Base-by-base conservation (phyloP, 2,329 filamentous ascomycete species). In the Coleophoma cylindrospora region DNA sequence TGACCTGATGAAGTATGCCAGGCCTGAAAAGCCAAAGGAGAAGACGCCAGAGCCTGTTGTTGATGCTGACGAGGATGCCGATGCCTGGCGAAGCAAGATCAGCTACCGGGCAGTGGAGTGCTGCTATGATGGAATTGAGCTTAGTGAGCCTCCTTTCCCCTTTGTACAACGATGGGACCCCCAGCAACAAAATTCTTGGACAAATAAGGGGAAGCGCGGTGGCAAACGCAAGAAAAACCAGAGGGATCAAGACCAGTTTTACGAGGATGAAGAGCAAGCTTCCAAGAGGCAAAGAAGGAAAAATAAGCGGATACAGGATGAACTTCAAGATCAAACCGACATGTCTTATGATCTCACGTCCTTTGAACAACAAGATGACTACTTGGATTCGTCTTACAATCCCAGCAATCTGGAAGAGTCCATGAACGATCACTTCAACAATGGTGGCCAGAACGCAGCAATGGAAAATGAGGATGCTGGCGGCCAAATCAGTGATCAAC, bases 101-200 rank as follows among this genome's bases (percentile, higher is more conserved):
- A 77, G 73, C 11, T 82, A 95, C 53, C 79, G 80, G 21, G 91
- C 89, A 19, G 88, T 95, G 1, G 92, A 97, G 66, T 96, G 91
- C 67, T 81, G 83, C 54, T 77, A 87, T n/a, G 79, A 87, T 32
- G 79, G 76, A 5, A 70, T 89, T 37, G 71, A 78, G 33, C 73
- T 95, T 43, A 87, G 80, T 48, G 79, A 88, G 34, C 91, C 92
- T 0, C 89, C 91, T 0, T 96, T 95, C 62, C 91, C 91, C 0
- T 96, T 96, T 66, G 75, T 87, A 14, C 91, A 96, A 66, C 80
- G 88, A 43, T 96, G 91, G 92, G 89, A 95, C 66, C 78, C 81
- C 3, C 85, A 90, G 53, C 87, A 91, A 60, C 76, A 80, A 65
- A 56, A 60, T 34, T 55, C 54, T 14, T 70, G 71, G 56, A 68